Conservation (phyloP, 2,329 filamentous ascomycete genomes). For the Cercospora nicotianae region DNA sequence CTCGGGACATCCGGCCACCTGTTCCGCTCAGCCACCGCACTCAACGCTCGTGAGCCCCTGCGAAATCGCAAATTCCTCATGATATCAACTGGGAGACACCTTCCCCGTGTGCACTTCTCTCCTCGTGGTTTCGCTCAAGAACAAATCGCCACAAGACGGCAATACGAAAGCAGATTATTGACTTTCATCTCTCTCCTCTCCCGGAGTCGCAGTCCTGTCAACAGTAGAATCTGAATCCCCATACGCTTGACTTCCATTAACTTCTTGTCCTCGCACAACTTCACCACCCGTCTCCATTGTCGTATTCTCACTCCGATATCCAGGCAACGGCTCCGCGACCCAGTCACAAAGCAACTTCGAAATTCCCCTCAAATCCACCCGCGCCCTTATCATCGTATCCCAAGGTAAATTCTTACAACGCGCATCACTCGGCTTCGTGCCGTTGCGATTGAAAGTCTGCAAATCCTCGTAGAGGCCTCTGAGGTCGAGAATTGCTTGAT, state of each 20-base stretch:
- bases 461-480: background rate
- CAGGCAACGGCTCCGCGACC: background rate
- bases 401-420: background rate
- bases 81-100: background rate
- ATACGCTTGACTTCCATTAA: background rate
- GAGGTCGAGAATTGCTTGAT: background rate
- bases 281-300: background rate
- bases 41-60: background rate
- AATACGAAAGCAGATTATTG: no score
- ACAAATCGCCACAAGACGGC: no score
- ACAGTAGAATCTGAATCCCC: background rate
- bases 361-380: background rate
- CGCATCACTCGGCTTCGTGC: background rate
- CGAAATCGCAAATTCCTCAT: background rate
- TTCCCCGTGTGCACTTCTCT: background rate
- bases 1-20: background rate
- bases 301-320: background rate
- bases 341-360: background rate
- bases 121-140: background rate
- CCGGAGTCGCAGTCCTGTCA: background rate
- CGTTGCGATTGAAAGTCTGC: background rate
- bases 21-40: background rate
- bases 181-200: background rate
- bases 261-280: background rate
- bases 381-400: background rate